phyloP scores from a whole-genome alignment of 805 yeast species.

The Ogataea henricii region DNA sequence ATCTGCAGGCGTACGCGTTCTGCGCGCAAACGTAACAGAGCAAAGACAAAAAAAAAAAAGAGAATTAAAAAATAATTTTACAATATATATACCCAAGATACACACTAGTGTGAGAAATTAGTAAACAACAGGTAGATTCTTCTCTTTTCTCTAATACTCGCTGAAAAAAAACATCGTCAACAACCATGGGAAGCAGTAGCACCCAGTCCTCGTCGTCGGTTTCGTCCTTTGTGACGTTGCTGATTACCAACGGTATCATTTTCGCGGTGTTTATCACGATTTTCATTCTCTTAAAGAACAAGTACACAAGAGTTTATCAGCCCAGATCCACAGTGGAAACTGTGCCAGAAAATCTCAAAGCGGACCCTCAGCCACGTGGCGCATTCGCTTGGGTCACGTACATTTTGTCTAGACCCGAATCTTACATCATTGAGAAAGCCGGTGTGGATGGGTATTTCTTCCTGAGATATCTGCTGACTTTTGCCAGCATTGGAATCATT shows the following conservation, averaged over 20 bases:
- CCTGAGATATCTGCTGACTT: constrained; percentile 61
- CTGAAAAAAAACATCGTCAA: too few species aligned
- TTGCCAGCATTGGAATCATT: constrained; percentile 51
- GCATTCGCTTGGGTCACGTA: constrained; percentile 56
- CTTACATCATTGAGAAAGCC: constrained; percentile 65
- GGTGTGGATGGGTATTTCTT: constrained; percentile 80
- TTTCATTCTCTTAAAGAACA: constrained; percentile 45
- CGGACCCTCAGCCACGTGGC: constrained; percentile 47
- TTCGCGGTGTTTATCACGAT: constrained; percentile 42
- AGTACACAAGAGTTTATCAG: constrained; percentile 51
- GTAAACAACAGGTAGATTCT: neutral
- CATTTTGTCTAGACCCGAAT: constrained; percentile 55
- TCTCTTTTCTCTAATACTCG: neutral
- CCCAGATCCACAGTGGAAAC: constrained; percentile 50
- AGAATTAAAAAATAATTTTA: neutral
- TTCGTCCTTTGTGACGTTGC: constrained; percentile 51
- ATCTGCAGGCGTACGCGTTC: constrained; percentile 4
- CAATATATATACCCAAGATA: neutral
- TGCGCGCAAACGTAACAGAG: constrained; percentile 6
- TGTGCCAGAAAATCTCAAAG: constrained; percentile 45
- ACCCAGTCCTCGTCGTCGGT: constrained; percentile 36
- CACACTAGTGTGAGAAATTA: neutral
- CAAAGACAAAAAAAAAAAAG: neutral
- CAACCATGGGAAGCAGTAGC: neutral
- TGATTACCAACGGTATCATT: constrained; percentile 46